Percentiles rank a stretch among this genome's conserved stretches.
These are phyloP conservation scores for Leccinum pellstonianum DNA, from an alignment of 768 basidiomycete genomes.

Conservation along the genomic window DNA sequence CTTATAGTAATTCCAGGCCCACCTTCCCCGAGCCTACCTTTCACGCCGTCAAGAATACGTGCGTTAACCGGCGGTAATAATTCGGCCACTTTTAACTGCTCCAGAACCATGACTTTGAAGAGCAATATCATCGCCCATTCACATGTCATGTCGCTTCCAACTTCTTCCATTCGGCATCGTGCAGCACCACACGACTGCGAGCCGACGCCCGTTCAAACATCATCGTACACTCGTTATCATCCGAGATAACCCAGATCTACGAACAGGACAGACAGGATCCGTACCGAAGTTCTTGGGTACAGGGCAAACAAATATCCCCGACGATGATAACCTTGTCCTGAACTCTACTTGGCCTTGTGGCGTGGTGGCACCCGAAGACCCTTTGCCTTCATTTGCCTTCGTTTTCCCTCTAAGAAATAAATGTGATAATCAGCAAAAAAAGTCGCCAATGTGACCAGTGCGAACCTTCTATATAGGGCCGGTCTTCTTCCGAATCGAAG, in stretches of 20 bases:
- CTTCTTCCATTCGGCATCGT: neutral
- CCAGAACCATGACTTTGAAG: slow-evolving; percentile 1
- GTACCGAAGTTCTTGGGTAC: neutral
- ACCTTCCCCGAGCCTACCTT: slow-evolving; percentile 2
- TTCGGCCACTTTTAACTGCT: neutral
- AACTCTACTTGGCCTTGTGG: slow-evolving; percentile 30
- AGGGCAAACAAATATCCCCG: slow-evolving; percentile 3
- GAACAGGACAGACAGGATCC: neutral
- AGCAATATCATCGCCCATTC: neutral
- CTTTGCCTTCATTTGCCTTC: slow-evolving; percentile 73
- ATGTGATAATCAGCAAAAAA: neutral
- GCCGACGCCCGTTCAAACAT: neutral
- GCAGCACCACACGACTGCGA: neutral
- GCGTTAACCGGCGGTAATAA: neutral
- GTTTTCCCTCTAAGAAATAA: slow-evolving; percentile 57
- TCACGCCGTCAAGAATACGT: too few relatives aligned
- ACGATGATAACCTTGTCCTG: slow-evolving; percentile 20
- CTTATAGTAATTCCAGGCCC: slow-evolving; percentile 4
- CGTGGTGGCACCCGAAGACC: slow-evolving; percentile 67
- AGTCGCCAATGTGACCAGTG: slow-evolving; percentile 8
- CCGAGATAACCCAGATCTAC: neutral
- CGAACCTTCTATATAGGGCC: slow-evolving; percentile 76
- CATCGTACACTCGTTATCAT: slow-evolving; percentile 11
- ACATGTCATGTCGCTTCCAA: neutral
- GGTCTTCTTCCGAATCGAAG: slow-evolving; percentile 79